Percentiles rank a stretch among this genome's conserved stretches.
phyloP scores from a whole-genome alignment of 1,284 basidiomycete species.

The Cutaneotrichosporon curvatum region DNA sequence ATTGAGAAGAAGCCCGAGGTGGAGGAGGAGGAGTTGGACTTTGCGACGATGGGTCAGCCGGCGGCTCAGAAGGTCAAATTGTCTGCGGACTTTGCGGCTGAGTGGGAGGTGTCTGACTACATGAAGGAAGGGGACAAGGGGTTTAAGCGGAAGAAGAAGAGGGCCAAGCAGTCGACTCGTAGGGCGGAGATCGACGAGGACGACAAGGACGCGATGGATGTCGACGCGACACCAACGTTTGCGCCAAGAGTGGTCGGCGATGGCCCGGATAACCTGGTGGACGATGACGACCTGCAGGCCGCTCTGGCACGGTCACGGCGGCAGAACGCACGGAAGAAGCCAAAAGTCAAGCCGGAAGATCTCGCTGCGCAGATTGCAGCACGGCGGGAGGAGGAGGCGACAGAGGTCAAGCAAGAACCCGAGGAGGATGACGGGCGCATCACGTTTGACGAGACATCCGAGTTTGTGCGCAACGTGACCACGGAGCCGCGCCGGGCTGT shows the following conservation, averaged over 20 bases:
- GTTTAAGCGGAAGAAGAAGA: conserved; percentile 78
- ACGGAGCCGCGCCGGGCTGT: conserved; percentile 42
- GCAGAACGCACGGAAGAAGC: conserved; percentile 68
- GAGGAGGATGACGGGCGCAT: conserved; percentile 58
- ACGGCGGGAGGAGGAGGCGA: conserved; percentile 52
- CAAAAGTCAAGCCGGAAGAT: conserved; percentile 76
- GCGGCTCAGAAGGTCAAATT: conserved; percentile 48
- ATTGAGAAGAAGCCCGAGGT: conserved; percentile 45
- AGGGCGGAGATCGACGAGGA: conserved; percentile 60
- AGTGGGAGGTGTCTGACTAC: conserved; percentile 76
- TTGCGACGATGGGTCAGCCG: conserved; percentile 35
- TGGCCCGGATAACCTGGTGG: conserved; percentile 80
- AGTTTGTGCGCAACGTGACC: conserved; percentile 87
- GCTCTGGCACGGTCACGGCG: conserved; percentile 78
- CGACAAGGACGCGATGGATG: conserved; percentile 62
- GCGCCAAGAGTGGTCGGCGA: conserved; percentile 48
- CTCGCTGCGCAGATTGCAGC: conserved; percentile 66
- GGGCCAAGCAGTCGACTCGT: conserved; percentile 61
- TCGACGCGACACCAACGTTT: conserved; percentile 55
- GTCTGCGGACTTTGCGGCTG: conserved; percentile 85
- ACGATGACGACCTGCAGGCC: conserved; percentile 96
- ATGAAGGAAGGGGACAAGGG: conserved; percentile 81
- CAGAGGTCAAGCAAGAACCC: conserved; percentile 53
- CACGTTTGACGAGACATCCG: conserved; percentile 92
- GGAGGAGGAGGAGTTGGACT: conserved; percentile 51